phyloP scores from a whole-genome alignment of 2,329 filamentous ascomycete species.

The Botrytis tulipae region DNA sequence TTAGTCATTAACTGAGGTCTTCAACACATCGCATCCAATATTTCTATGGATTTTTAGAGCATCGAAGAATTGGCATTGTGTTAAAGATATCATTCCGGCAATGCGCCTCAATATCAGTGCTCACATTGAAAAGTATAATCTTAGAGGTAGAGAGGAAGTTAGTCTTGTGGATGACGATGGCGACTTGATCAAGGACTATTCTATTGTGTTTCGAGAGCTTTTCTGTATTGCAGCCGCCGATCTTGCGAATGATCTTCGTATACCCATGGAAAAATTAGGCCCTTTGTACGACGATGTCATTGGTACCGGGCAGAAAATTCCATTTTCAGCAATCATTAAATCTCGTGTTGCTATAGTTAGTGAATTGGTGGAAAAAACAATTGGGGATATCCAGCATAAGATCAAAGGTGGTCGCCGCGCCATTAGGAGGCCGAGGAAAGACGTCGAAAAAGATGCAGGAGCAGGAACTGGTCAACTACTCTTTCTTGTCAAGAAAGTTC shows the following conservation, averaged over 20 bases:
- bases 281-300: constrained; percentile 75
- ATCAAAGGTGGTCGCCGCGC: constrained; percentile 12
- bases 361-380: background rate
- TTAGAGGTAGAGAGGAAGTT: constrained; percentile 42
- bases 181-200: constrained; percentile 65
- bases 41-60: constrained; percentile 88
- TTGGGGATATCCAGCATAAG: constrained; percentile 15
- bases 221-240: constrained; percentile 77
- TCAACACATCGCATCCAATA: constrained; percentile 72
- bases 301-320: constrained; percentile 52
- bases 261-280: constrained; percentile 62
- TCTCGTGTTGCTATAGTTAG: constrained; percentile 7
- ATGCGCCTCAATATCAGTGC: constrained; percentile 70
- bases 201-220: constrained; percentile 74
- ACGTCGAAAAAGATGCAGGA: constrained; percentile 16
- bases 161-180: constrained; percentile 53
- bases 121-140: constrained; percentile 41
- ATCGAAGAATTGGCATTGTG: constrained; percentile 71
- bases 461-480: constrained; percentile 57
- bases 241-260: constrained; percentile 66
- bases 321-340: constrained; percentile 14
- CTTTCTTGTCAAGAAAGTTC: constrained; percentile 69
- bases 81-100: constrained; percentile 64
- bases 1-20: constrained; percentile 66
- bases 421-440: constrained; percentile 16